These are phyloP conservation scores for Populus trichocarpa DNA, from an alignment of 441 rosid species.

Conservation along the genomic window DNA sequence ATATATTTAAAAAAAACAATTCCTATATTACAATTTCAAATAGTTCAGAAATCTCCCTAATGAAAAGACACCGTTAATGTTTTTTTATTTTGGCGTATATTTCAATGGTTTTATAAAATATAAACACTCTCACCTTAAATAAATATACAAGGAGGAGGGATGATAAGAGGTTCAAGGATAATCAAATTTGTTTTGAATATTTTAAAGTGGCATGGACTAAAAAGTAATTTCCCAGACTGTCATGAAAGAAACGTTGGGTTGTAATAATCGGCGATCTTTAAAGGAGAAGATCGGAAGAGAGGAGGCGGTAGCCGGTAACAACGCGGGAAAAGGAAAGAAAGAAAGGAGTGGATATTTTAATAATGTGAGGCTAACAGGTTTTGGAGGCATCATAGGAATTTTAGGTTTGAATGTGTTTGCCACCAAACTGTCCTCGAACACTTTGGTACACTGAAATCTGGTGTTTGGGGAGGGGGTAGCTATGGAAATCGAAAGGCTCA, in stretches of 20 bases:
- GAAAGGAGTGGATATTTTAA: neutral
- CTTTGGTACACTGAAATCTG: neutral
- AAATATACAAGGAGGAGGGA: neutral
- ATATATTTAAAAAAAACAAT: too few relatives aligned
- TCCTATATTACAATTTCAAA: too few relatives aligned
- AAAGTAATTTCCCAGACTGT: neutral
- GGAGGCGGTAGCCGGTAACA: slow-evolving; percentile 3
- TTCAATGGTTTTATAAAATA: too few relatives aligned
- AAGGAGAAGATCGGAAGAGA: neutral
- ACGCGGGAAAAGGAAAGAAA: slow-evolving; percentile 16
- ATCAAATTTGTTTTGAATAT: neutral
- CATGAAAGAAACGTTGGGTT: neutral
- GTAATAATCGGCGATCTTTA: neutral
- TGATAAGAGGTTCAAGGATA: too few relatives aligned
- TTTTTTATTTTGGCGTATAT: too few relatives aligned
- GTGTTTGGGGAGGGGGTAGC: neutral
- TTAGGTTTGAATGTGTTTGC: neutral
- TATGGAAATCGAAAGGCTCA: neutral
- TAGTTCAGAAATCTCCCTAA: too few relatives aligned
- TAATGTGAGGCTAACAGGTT: neutral
- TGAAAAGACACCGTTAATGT: too few relatives aligned
- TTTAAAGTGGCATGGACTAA: neutral
- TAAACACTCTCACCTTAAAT: too few relatives aligned
- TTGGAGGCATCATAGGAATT: slow-evolving; percentile 2
- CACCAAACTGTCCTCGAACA: neutral